phyloP scores from a whole-genome alignment of 805 yeast species.

The Wickerhamiella spandovensis region DNA sequence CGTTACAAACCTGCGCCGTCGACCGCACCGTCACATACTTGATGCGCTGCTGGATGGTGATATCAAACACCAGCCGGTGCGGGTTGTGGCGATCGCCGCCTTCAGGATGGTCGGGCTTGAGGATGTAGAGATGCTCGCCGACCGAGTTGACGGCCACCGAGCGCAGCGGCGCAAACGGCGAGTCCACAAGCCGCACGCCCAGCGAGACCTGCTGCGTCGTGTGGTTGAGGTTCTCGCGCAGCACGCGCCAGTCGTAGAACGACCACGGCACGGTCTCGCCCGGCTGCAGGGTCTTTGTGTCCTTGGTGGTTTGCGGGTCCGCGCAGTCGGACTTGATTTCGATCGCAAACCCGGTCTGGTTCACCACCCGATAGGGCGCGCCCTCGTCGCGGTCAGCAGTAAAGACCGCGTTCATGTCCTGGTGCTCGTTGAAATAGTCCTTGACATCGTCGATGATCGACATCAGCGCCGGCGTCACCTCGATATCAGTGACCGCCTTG shows the following conservation, averaged over 20 bases:
- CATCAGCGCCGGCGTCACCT: slow-evolving; percentile 69
- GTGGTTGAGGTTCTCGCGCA: slow-evolving; percentile 66
- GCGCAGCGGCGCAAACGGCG: slow-evolving; percentile 40
- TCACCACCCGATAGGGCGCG: slow-evolving; percentile 66
- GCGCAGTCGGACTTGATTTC: slow-evolving; percentile 62
- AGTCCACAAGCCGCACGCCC: slow-evolving; percentile 42
- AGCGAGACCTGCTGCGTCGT: slow-evolving; percentile 48
- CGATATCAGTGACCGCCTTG: slow-evolving; percentile 60
- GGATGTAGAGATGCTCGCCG: slow-evolving; percentile 60
- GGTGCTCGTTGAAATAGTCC: slow-evolving; percentile 25
- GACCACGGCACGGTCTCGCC: slow-evolving; percentile 62
- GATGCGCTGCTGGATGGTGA: slow-evolving; percentile 57
- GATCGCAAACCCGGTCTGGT: slow-evolving; percentile 76
- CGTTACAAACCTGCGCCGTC: slow-evolving; percentile 55
- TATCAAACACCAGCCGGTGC: slow-evolving; percentile 60
- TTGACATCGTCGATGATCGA: slow-evolving; percentile 62
- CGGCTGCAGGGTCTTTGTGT: slow-evolving; percentile 26
- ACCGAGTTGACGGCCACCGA: slow-evolving; percentile 61
- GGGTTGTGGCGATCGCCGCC: slow-evolving; percentile 27
- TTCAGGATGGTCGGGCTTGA: not conserved
- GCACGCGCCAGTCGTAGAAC: slow-evolving; percentile 84
- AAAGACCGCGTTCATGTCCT: slow-evolving; percentile 17
- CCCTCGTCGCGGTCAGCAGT: slow-evolving; percentile 53
- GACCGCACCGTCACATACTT: slow-evolving; percentile 71
- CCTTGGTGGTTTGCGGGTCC: slow-evolving; percentile 22